Evolutionary conservation across 495 filamentous ascomycete species (phyloP).

Genomic region (Hyphodiscus hymeniophilus): DNA sequence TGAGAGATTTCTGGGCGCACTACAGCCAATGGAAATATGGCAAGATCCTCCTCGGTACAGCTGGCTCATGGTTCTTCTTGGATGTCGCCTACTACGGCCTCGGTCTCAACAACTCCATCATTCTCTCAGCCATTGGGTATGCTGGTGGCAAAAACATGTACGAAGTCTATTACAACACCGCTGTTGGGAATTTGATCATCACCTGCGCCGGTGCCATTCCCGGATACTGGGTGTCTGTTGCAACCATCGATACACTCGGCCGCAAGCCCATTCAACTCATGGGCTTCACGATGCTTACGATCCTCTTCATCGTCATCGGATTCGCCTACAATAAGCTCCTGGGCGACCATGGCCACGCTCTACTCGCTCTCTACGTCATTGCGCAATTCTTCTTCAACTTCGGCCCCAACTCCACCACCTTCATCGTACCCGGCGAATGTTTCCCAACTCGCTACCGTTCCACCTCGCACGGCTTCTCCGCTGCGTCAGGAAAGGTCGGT

Average conservation of each 20-base stretch:
- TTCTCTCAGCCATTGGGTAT: slow-evolving; percentile 60
- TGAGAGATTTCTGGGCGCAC: slow-evolving; percentile 54
- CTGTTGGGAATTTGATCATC: slow-evolving; percentile 67
- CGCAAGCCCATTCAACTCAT: slow-evolving; percentile 62
- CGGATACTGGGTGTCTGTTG: slow-evolving; percentile 69
- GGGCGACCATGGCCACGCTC: slow-evolving; percentile 25
- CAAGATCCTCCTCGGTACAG: slow-evolving; percentile 64
- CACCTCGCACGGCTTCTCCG: slow-evolving; percentile 80
- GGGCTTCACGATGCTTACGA: slow-evolving; percentile 61
- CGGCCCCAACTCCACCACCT: slow-evolving; percentile 79
- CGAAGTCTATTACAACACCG: slow-evolving; percentile 57
- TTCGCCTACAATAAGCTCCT: slow-evolving; percentile 54
- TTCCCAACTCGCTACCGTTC: slow-evolving; percentile 84
- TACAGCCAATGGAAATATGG: slow-evolving; percentile 60
- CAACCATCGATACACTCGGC: slow-evolving; percentile 55
- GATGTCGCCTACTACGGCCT: slow-evolving; percentile 38
- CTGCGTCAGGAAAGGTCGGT: slow-evolving; percentile 76
- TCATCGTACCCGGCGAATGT: slow-evolving; percentile 86
- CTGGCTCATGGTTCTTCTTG: slow-evolving; percentile 72
- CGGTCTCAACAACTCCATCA: slow-evolving; percentile 58
- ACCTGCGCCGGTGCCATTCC: slow-evolving; percentile 67
- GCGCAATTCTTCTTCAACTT: slow-evolving; percentile 85
- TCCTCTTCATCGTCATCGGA: slow-evolving; percentile 66
- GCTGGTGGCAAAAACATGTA: slow-evolving; percentile 50
- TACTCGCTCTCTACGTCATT: slow-evolving; percentile 60